phyloP scores from a whole-genome alignment of 225 moss, liverwort and hornwort species.

The Pleurozium schreberi region DNA sequence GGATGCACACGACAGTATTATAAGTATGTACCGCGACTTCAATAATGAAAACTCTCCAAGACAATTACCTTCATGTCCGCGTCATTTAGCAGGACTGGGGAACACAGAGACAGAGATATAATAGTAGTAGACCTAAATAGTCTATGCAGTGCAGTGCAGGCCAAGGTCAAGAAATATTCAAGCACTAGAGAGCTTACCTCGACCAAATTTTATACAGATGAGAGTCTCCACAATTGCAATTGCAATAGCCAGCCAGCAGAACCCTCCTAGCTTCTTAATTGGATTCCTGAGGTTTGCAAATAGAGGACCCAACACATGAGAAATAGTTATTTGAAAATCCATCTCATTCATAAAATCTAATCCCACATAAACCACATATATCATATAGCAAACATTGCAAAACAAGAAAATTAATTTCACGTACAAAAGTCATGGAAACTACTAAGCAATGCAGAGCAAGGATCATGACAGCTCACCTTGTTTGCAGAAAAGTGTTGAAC shows the following conservation, averaged over 20 bases:
- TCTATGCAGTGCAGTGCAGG: not conserved
- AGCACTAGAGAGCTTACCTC: slow-evolving; percentile 26
- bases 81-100: not conserved
- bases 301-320: not conserved
- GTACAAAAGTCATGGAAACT: not conserved
- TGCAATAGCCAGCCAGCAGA: slow-evolving; percentile 76
- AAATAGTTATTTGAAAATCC: not conserved
- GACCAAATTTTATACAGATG: slow-evolving; percentile 79
- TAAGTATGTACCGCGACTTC: not conserved
- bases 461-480: slow-evolving; percentile 28
- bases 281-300: slow-evolving; percentile 37
- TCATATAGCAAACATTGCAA: not conserved
- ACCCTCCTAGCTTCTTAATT: slow-evolving; percentile 69
- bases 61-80: not conserved
- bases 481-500: slow-evolving; percentile 82
- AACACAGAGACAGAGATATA: not conserved
- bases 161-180: not conserved
- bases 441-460: not conserved
- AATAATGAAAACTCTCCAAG: not conserved
- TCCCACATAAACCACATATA: not conserved
- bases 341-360: not conserved
- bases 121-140: not conserved
- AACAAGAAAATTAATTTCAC: not conserved
- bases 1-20: not conserved
- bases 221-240: slow-evolving; percentile 70